phyloP scores from a whole-genome alignment of 148 eudicot genomes.

The Simmondsia chinensis region DNA sequence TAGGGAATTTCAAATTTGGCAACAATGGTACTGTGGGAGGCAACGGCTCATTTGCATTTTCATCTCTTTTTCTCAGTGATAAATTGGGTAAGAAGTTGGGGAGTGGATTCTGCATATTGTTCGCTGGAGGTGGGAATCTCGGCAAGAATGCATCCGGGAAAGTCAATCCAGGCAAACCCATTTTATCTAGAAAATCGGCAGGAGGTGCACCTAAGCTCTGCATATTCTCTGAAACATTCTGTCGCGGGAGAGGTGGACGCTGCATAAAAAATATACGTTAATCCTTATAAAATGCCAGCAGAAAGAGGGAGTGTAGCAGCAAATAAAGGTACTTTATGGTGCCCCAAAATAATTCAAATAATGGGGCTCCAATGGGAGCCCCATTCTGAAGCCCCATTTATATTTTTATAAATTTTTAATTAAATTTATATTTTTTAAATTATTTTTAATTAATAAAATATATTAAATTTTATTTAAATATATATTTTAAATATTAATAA shows the following conservation, averaged over 20 bases:
- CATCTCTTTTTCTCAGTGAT: conserved; percentile 56
- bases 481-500: too few species aligned
- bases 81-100: conserved; percentile 54
- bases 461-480: too few species aligned
- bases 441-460: too few species aligned
- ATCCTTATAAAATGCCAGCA: not conserved
- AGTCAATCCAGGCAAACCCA: conserved; percentile 69
- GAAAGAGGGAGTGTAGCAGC: conserved; percentile 6
- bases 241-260: conserved; percentile 35
- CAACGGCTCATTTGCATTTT: conserved; percentile 22
- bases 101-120: conserved; percentile 27
- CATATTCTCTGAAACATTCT: conserved; percentile 30
- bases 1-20: conserved; percentile 46
- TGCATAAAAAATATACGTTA: conserved; percentile 33
- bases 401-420: too few species aligned
- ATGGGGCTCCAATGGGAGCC: too few species aligned
- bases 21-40: conserved; percentile 41
- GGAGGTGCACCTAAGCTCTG: conserved; percentile 40
- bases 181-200: conserved; percentile 47
- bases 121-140: conserved; percentile 36
- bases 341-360: too few species aligned
- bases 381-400: too few species aligned
- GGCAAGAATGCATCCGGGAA: conserved; percentile 51
- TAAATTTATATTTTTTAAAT: too few species aligned
- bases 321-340: too few species aligned